Evolutionary conservation across 176 grass and related monocot genomes (phyloP).

Genomic region (Triticum dicoccoides): DNA sequence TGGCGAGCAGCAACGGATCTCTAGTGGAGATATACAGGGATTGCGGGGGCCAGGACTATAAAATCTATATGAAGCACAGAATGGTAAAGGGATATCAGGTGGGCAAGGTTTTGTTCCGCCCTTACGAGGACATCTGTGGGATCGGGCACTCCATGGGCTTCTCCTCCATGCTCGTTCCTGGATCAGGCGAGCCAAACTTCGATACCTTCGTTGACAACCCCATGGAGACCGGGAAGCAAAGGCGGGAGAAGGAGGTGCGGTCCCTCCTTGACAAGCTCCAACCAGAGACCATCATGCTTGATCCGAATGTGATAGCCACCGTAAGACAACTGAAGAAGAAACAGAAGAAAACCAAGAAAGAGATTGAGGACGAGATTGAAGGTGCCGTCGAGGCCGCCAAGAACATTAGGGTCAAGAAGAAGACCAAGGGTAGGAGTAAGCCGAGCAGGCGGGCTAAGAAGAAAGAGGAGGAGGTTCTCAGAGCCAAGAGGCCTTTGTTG

Average conservation of each 20-base stretch:
- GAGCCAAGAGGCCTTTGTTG: constrained; percentile 66
- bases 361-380: constrained; percentile 64
- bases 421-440: constrained; percentile 95
- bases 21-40: constrained; percentile 76
- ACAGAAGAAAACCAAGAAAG: constrained; percentile 57
- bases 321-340: constrained; percentile 55
- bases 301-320: constrained; percentile 68
- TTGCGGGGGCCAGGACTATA: constrained; percentile 53
- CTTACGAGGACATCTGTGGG: constrained; percentile 84
- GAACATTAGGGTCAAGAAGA: constrained; percentile 62
- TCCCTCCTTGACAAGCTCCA: constrained; percentile 78
- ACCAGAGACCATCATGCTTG: constrained; percentile 82
- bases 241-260: constrained; percentile 81
- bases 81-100: constrained; percentile 80
- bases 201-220: constrained; percentile 88
- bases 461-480: constrained; percentile 74
- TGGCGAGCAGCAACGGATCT: constrained; percentile 66
- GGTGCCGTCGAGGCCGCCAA: constrained; percentile 54
- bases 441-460: constrained; percentile 74
- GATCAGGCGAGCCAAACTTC: constrained; percentile 82
- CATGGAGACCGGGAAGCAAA: constrained; percentile 76
- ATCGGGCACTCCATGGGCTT: constrained; percentile 85
- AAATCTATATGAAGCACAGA: constrained; percentile 70
- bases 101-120: constrained; percentile 62
- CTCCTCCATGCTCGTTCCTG: constrained; percentile 82